Base-by-base conservation (phyloP, 495 filamentous ascomycete species). In the Neurospora sp. region DNA sequence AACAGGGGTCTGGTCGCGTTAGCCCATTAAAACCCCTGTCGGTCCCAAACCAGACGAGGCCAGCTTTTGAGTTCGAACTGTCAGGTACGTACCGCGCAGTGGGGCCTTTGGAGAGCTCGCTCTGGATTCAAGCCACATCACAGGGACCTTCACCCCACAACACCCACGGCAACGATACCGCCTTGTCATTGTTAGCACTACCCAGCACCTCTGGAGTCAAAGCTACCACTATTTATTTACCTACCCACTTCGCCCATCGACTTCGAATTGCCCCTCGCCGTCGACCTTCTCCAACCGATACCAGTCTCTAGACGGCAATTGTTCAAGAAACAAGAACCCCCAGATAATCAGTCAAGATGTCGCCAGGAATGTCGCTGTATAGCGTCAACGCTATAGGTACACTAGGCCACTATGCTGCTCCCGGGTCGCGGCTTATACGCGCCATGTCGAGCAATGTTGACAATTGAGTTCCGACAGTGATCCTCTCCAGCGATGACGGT, bases 381-480 rank as follows among this genome's bases (percentile, higher is more conserved):
- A 92, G 93, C 78, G 90, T 98, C 78, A 94, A 94, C 81, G 94
- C 94, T 76, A 91, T 98, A 84, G 88, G 98, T 82, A 89, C 27
- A 66, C 27, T 23, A 70, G 42, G 41, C 23, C 40, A 11, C n/a
- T 54, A 62, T 35, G 62, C 59, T 69, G 16, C 8, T 37, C 18
- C 44, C 18, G 37, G 62, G 39, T 69, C 38, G 20, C 44, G 71
- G 69, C 71, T 75, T 39, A 74, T 73, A 70, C 12, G 14, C 54
- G 54, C 54, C 54, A 62, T 31, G 70, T 4, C 40, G 38, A 35
- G 73, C 69, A 31, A 39, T 40, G 23, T 72, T 39, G 54, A 62
- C 54, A 62, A 16, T 62, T 62, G 23, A 31, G 54, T 38, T 42
- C 6, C 66, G 20, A 35, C 70, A 81, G 79, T 81, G 70, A 81